These are phyloP conservation scores for Eucalyptus caleyi DNA, from an alignment of 345 rosid species.

Conservation along the genomic window DNA sequence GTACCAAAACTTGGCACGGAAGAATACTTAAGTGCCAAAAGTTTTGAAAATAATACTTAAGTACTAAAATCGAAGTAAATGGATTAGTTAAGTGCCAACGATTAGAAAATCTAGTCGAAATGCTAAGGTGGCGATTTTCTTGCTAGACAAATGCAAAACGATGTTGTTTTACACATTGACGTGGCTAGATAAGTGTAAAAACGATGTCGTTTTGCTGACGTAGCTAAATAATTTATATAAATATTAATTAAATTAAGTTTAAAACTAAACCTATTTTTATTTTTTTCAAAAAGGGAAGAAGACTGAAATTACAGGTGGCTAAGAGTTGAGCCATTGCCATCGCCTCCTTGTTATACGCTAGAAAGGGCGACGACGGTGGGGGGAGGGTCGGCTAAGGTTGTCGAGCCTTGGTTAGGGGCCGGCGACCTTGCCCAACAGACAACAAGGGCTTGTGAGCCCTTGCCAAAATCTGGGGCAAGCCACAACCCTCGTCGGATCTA, in stretches of 20 bases:
- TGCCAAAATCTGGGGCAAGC: rapidly evolving
- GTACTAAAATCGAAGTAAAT: rapidly evolving
- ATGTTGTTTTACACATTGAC: rapidly evolving
- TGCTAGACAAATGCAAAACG: rapidly evolving
- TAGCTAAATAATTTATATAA: too few relatives aligned
- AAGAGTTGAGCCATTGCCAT: rapidly evolving
- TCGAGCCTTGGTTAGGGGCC: rapidly evolving
- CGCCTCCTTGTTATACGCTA: too few relatives aligned
- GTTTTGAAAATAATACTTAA: too few relatives aligned
- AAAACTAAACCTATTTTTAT: too few relatives aligned
- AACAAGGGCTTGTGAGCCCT: rapidly evolving
- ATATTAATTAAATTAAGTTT: too few relatives aligned
- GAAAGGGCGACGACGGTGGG: rapidly evolving
- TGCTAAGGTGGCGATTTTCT: rapidly evolving
- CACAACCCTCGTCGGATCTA: rapidly evolving
- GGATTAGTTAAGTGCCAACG: rapidly evolving
- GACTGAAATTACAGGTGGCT: rapidly evolving
- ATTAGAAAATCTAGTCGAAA: rapidly evolving
- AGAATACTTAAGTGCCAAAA: too few relatives aligned
- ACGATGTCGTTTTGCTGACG: rapidly evolving
- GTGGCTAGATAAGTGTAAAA: rapidly evolving
- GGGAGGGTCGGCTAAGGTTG: rapidly evolving
- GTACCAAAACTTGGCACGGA: too few relatives aligned
- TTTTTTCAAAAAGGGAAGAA: too few relatives aligned
- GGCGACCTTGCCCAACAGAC: rapidly evolving